A percentile compares a stretch with the other conserved stretches of the same genome.
Evolutionary conservation across 1,284 basidiomycete genomes (phyloP).

Genomic region (Schizophyllum commune): DNA sequence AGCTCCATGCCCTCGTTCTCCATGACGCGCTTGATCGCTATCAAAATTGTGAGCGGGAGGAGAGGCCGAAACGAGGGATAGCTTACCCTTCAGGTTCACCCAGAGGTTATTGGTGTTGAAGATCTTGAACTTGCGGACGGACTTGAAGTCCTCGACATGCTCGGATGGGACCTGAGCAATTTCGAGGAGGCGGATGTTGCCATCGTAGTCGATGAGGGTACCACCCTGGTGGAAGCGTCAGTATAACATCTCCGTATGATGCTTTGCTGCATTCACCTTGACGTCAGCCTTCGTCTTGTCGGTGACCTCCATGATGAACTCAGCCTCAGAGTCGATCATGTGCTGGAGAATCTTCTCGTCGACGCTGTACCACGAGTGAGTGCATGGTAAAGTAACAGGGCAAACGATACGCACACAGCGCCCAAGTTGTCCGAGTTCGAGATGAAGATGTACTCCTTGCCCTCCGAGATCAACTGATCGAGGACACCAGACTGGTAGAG

Average conservation of each 20-base stretch:
- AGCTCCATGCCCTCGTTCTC: conserved; percentile 88
- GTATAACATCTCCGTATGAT: background rate
- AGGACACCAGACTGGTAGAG: conserved; percentile 93
- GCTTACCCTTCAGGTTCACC: conserved; percentile 79
- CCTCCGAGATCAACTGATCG: conserved; percentile 89
- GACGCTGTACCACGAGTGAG: conserved; percentile 37
- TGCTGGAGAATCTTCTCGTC: conserved; percentile 83
- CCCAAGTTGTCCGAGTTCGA: conserved; percentile 99
- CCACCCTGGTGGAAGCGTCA: conserved; percentile 56
- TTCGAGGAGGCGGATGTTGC: conserved; percentile 90
- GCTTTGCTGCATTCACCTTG: conserved; percentile 43
- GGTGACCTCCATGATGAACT: conserved; percentile 98
- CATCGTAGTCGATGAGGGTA: conserved; percentile 96
- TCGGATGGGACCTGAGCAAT: conserved; percentile 98
- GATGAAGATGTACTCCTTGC: conserved; percentile 99
- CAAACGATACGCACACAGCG: conserved; percentile 74
- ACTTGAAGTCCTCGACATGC: conserved; percentile 98
- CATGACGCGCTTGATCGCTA: conserved; percentile 90
- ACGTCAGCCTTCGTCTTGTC: conserved; percentile 99
- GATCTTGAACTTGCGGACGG: conserved; percentile 89
- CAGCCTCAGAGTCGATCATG: conserved; percentile 83
- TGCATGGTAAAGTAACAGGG: conserved; percentile 9
- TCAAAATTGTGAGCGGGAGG: conserved; percentile 3
- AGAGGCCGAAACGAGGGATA: background rate
- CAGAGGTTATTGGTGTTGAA: conserved; percentile 99